phyloP scores from a whole-genome alignment of 306 rosid species.

The Begonia fuchsioides region DNA sequence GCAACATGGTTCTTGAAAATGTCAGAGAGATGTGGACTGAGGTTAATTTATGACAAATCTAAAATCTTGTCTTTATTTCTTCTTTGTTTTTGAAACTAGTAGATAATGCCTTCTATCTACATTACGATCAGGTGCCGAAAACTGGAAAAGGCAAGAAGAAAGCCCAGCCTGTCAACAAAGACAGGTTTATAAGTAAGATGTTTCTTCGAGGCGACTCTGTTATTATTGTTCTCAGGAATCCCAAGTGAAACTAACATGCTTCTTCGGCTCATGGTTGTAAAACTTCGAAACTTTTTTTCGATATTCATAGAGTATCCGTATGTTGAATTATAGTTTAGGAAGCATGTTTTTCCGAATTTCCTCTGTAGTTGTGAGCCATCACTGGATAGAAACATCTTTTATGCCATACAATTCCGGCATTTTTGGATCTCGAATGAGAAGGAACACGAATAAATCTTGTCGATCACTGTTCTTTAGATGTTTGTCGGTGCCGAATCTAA shows the following conservation, averaged over 20 bases:
- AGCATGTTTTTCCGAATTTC: not conserved
- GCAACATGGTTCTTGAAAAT: conserved; percentile 95
- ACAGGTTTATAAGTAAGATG: conserved; percentile 88
- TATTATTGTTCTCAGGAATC: conserved; percentile 83
- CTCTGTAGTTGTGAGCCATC: too few species aligned
- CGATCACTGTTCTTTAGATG: too few species aligned
- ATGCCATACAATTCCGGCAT: too few species aligned
- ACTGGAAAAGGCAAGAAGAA: conserved; percentile 89
- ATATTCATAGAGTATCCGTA: not conserved
- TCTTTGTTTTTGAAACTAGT: not conserved
- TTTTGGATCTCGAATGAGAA: too few species aligned
- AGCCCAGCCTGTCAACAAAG: conserved; percentile 84
- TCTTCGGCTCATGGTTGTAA: not conserved
- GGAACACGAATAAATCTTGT: too few species aligned
- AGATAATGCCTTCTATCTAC: not conserved
- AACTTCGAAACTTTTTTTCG: not conserved
- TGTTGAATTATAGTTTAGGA: not conserved
- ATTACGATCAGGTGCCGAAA: conserved; percentile 46
- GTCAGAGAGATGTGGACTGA: conserved; percentile 99
- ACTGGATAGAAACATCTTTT: too few species aligned
- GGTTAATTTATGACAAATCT: conserved; percentile 22
- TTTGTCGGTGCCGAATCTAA: too few species aligned
- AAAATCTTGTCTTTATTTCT: not conserved
- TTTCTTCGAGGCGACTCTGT: conserved; percentile 84
- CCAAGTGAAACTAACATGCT: conserved; percentile 34